These are phyloP conservation scores for Mayamaea pseudoterrestris DNA, from an alignment of 108 stramenopile species.

Conservation along the genomic window DNA sequence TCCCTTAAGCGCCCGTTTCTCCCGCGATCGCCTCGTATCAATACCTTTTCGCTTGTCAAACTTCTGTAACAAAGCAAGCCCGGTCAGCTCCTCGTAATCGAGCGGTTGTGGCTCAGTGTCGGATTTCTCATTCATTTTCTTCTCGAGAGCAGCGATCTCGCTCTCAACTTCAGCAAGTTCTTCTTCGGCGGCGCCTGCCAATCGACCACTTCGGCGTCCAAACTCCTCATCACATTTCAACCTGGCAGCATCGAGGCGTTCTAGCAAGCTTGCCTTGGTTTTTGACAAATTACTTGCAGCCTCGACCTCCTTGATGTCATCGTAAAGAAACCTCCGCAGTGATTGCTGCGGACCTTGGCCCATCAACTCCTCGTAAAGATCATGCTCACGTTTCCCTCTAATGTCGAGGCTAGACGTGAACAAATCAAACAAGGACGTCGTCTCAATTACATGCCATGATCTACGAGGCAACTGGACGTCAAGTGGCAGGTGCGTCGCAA, in stretches of 20 bases:
- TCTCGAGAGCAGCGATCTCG: constrained; percentile 15
- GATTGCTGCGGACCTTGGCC: constrained; percentile 23
- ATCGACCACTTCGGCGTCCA: constrained; percentile 56
- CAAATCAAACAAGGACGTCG: constrained; percentile 51
- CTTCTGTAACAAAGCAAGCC: constrained; percentile 29
- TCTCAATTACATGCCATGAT: constrained; percentile 66
- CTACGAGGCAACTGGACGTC: constrained; percentile 24
- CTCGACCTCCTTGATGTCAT: constrained; percentile 46
- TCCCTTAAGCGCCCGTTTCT: background rate
- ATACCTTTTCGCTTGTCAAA: background rate
- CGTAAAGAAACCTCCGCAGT: constrained; percentile 37
- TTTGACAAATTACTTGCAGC: constrained; percentile 19
- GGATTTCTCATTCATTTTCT: background rate
- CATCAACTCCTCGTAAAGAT: constrained; percentile 29
- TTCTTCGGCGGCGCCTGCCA: constrained; percentile 44
- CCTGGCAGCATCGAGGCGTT: constrained; percentile 48
- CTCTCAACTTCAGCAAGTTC: constrained; percentile 21
- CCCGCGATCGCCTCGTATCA: constrained; percentile 6
- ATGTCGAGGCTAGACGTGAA: constrained; percentile 48
- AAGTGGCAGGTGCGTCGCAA: constrained; percentile 24
- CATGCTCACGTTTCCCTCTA: constrained; percentile 63
- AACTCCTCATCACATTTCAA: constrained; percentile 29
- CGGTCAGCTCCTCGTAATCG: constrained; percentile 45
- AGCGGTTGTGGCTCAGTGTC: constrained; percentile 16
- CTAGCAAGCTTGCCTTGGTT: constrained; percentile 45